Base-by-base conservation (phyloP, 2,329 filamentous ascomycete genomes). In the Zasmidium angulare region DNA sequence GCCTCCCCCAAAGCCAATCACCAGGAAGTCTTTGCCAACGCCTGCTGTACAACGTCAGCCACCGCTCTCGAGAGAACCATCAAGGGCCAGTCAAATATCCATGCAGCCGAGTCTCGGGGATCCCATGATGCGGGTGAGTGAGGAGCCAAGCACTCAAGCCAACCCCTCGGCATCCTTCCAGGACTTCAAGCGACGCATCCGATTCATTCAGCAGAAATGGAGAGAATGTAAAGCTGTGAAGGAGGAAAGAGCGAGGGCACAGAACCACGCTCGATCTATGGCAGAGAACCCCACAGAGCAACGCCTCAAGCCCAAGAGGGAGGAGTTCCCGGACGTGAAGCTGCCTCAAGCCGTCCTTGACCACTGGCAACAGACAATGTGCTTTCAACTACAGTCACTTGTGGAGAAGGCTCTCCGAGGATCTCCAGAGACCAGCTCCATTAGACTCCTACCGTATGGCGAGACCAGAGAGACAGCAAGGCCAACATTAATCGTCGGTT, bases 401-500 rank as follows among this genome's bases (percentile, higher is more conserved):
- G 81, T 92, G 17, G 84, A 86, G 21, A 82, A 85, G 53, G 90
- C 90, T 60, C 87, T 92, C 68, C 84, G 84, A 63, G 89, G 89
- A 66, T 83, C 90, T 52, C 83, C 86, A 0, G 90, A 93, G 71
- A 90, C 89, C 0, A 86, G 91, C 31, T 89, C 90, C 68, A 91
- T 93, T 46, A 89, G 88, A 10, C 83, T 93, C 1, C 86, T 91
- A 61, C 88, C 86, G 0, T 86, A 92, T 46, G 90, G 90, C 19
- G 86, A 89, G 54, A 86, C 85, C 2, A 81, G 85, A 4, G 81
- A 86, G 36, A 85, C 83, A 56, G 86, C 87, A 0, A 84, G 82
- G 56, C 89, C 90, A 0, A 93, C 90, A 0, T 88, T 92, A 0
- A 79, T 93, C 20, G 86, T 93, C 9, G 87, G 91, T 2, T 93